These are phyloP conservation scores for Chrysanthemum makinoi DNA, from an alignment of 129 eudicot genomes.

Conservation along the genomic window DNA sequence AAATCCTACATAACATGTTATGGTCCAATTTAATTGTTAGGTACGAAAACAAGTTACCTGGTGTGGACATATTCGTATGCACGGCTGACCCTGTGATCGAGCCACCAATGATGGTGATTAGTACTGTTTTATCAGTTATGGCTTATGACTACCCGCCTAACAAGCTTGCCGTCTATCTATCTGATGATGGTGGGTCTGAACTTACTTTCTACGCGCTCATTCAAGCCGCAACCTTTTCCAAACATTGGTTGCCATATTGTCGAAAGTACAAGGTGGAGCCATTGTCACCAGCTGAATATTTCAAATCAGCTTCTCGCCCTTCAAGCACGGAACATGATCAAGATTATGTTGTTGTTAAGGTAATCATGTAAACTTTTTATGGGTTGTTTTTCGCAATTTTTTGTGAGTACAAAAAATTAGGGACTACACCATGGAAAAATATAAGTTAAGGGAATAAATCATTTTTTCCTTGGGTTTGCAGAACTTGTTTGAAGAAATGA, in stretches of 20 bases:
- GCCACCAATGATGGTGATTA: conserved; percentile 78
- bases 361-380: conserved; percentile 6
- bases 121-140: conserved; percentile 72
- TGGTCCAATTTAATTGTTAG: conserved; percentile 20
- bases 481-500: conserved; percentile 61
- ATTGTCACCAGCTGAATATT: conserved; percentile 66
- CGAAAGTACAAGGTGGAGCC: conserved; percentile 58
- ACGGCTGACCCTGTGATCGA: conserved; percentile 71
- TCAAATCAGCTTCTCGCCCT: conserved; percentile 26
- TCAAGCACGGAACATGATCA: conserved; percentile 26
- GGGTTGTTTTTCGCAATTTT: no score
- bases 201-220: conserved; percentile 63
- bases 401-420: no score
- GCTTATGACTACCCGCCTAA: conserved; percentile 76
- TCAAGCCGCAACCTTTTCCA: conserved; percentile 56
- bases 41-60: conserved; percentile 50
- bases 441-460: no score
- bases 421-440: no score
- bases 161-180: conserved; percentile 62
- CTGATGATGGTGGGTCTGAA: conserved; percentile 71
- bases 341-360: conserved; percentile 48
- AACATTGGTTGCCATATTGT: conserved; percentile 74
- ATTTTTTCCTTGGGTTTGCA: conserved; percentile 3
- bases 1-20: no score
- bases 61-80: conserved; percentile 73